Percentiles rank a stretch among this genome's conserved stretches.
Evolutionary conservation across 345 rosid genomes (phyloP).

Genomic region (Rhodomyrtus tomentosa): DNA sequence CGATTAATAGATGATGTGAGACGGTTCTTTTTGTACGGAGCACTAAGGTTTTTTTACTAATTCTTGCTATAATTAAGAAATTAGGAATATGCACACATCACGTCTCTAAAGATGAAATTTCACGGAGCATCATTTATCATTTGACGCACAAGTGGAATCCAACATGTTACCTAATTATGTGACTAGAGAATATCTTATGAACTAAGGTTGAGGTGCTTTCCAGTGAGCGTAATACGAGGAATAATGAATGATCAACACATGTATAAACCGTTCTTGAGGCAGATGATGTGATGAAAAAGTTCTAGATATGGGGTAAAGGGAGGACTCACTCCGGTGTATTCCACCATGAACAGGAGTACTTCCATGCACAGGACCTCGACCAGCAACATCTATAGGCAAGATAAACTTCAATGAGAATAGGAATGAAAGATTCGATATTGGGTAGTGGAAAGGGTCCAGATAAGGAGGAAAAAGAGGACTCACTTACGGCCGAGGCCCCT

Average conservation of each 20-base stretch:
- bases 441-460: too few species aligned
- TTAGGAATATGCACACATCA: rapidly evolving
- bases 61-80: not conserved
- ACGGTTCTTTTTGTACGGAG: too few species aligned
- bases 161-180: not conserved
- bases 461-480: too few species aligned
- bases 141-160: not conserved
- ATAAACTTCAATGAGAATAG: too few species aligned
- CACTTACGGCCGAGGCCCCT: too few species aligned
- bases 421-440: too few species aligned
- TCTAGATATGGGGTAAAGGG: not conserved
- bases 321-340: too few species aligned
- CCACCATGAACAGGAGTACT: too few species aligned
- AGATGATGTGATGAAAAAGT: not conserved
- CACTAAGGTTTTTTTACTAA: too few species aligned
- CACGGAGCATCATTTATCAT: not conserved
- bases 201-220: not conserved
- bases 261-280: not conserved
- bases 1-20: too few species aligned
- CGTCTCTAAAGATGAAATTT: not conserved
- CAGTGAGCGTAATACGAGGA: not conserved
- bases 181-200: not conserved
- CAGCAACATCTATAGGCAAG: too few species aligned
- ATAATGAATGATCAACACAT: not conserved
- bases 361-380: rapidly evolving